Evolutionary conservation across 2,329 filamentous ascomycete genomes (phyloP), one percentile per base, ranked within the genome.

Genomic region (Setomelanomma holmii): DNA sequence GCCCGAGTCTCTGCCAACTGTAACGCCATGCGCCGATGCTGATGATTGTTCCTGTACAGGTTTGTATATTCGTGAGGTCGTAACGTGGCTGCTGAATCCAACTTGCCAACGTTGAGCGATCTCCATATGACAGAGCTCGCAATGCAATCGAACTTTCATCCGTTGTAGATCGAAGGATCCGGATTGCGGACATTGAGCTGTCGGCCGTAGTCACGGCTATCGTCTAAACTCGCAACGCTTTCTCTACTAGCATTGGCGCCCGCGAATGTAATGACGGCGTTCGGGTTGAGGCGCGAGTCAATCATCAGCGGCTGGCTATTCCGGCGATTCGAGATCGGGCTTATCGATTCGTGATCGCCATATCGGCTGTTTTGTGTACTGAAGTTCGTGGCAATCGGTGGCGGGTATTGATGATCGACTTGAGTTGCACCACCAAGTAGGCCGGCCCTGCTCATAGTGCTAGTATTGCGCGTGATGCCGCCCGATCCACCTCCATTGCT

Each of bases 211-310:
- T 82, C 79, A 34, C 72, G 72, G 49, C 76, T 76, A 51, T 79
- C 76, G 49, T 80, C 76, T 45, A 80, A 71, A 48, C 78, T 80
- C 39, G 72, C 75, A 38, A 81, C 68, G 44, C 78, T 80, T 20
- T 76, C 72, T 19, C 75, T 75, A 51, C 78, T 80, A 16, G 70
- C 69, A 51, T 80, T 81, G 17, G 56, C 56, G 16, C 53, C 57
- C n/a, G 76, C 75, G 39, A 79, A 73, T 30, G 71, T 73, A 62
- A 80, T 77, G 22, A 81, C 69, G 3, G 77, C 77, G 5, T 73
- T 74, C 2, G 79, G 79, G 50, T 82, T 81, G 20, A 82, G 70
- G 20, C 79, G 71, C 53, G 80, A 79, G 50, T 82, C 79, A 53
- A 79, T 77, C 24, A 80, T 71, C 50, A 79, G 63, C 2, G 78